Evolutionary conservation across 176 grass and related monocot genomes (phyloP), one percentile per base, ranked within the genome.

Genomic region (Guadua angustifolia): DNA sequence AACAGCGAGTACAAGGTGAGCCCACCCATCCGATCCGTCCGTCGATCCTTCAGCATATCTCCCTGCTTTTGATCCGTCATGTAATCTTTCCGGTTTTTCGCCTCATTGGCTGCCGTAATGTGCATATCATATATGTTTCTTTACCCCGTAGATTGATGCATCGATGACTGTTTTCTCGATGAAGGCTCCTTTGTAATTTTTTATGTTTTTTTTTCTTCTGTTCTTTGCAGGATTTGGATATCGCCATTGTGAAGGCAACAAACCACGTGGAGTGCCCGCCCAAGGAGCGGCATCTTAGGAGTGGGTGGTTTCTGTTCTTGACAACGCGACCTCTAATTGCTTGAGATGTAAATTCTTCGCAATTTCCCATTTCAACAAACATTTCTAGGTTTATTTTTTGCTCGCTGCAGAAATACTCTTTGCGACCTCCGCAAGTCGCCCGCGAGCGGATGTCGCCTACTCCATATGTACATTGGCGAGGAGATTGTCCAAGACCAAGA

Each of bases 1-100:
- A 98, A 95, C 82, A 94, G 93, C 85, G 93, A 98, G 85, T 98
- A 85, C 86, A 98, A 98, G 96, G 96, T 98, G 11, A 72, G 2
- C 12, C 5, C 35, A 36, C 2, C 35, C n/a, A 5, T 24, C 59
- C 39, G 7, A n/a, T 53, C 53, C 2, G 5, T 73, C 29, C 12
- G 57, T 39, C 44, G 7, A 15, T 25, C 53, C 38, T 18, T 52
- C 5, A 17, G 44, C 7, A 29, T 39, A n/a, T 5, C 22, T 19
- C 21, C 62, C 46, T 17, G 25, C 11, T 58, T 15, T 42, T 43
- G 24, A 82, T 72, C 50, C 19, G 22, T 26, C 22, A 61, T 13
- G 58, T 29, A 12, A n/a, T 14, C 21, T 45, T 7, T 45, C 19
- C 10, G 21, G 1, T 3, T 24, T 66, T 45, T 25, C 40, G 3